Evolutionary conservation across 1,139 yeast species (phyloP).

Genomic region (Pichia sp.): DNA sequence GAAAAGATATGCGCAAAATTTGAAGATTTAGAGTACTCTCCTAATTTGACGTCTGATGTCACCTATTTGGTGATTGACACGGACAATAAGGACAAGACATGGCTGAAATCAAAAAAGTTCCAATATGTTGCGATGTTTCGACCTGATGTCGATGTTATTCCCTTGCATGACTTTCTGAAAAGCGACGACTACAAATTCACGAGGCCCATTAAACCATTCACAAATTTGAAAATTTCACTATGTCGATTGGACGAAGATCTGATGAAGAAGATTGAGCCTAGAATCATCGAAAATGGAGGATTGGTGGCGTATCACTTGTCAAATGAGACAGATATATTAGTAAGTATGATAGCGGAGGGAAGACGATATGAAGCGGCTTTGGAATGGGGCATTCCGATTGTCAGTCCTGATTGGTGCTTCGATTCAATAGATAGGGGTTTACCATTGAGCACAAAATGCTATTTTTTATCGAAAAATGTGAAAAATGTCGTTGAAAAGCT

Average conservation of each 20-base stretch:
- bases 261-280: conserved; percentile 26
- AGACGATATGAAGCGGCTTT: conserved; percentile 52
- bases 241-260: conserved; percentile 17
- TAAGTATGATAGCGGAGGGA: conserved; percentile 46
- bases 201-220: conserved; percentile 14
- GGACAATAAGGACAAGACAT: conserved; percentile 9
- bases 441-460: conserved; percentile 41
- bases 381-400: conserved; percentile 59
- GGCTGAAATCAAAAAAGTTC: conserved; percentile 22
- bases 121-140: conserved; percentile 48
- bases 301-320: conserved; percentile 46
- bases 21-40: conserved; percentile 12
- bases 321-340: conserved; percentile 39
- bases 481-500: conserved; percentile 8
- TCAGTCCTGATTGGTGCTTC: conserved; percentile 68
- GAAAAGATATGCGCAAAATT: not conserved
- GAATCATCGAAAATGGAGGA: conserved; percentile 51
- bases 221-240: conserved; percentile 18
- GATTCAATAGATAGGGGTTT: conserved; percentile 59
- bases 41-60: conserved; percentile 22
- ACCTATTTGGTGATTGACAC: conserved; percentile 18
- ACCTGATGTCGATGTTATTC: conserved; percentile 49
- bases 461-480: conserved; percentile 23
- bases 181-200: not conserved
- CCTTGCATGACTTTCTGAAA: conserved; percentile 32